These are phyloP conservation scores for Aspergillus latus DNA, from an alignment of 2,329 filamentous ascomycete species.

Conservation along the genomic window DNA sequence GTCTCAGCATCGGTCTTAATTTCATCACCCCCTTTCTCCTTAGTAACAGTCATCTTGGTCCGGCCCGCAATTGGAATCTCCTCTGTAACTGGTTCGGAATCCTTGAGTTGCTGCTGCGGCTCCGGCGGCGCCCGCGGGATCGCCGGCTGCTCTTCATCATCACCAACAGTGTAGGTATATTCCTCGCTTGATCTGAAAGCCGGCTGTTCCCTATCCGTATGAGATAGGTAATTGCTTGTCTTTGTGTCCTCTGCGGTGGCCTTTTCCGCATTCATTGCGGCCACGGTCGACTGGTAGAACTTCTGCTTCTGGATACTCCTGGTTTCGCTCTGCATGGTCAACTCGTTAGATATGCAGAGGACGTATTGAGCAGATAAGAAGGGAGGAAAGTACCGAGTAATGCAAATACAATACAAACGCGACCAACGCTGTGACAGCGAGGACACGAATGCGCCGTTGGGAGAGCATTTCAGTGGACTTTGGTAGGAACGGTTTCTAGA, in stretches of 20 bases:
- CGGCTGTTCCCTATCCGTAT: slow-evolving; percentile 60
- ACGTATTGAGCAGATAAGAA: neutral
- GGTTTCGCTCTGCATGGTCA: slow-evolving; percentile 36
- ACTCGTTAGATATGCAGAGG: neutral
- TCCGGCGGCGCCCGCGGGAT: slow-evolving; percentile 34
- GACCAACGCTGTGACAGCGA: slow-evolving; percentile 64
- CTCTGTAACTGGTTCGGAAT: slow-evolving; percentile 22
- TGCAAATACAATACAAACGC: slow-evolving; percentile 69
- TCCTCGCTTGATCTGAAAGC: slow-evolving; percentile 67
- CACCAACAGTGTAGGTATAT: slow-evolving; percentile 33
- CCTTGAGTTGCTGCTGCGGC: neutral
- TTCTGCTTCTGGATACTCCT: slow-evolving; percentile 42
- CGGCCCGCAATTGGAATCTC: slow-evolving; percentile 56
- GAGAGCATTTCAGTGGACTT: slow-evolving; percentile 59
- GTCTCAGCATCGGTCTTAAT: neutral
- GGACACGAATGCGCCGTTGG: slow-evolving; percentile 66
- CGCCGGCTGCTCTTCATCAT: slow-evolving; percentile 31
- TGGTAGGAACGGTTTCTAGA: neutral
- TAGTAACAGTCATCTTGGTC: slow-evolving; percentile 50
- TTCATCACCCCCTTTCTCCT: slow-evolving; percentile 38
- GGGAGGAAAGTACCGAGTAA: slow-evolving; percentile 57
- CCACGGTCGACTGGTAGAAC: slow-evolving; percentile 58
- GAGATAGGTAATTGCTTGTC: slow-evolving; percentile 52
- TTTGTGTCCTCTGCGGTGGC: slow-evolving; percentile 54
- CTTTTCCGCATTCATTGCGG: slow-evolving; percentile 52